Evolutionary conservation across 345 rosid genomes (phyloP).

Genomic region (Noccaea caerulescens): DNA sequence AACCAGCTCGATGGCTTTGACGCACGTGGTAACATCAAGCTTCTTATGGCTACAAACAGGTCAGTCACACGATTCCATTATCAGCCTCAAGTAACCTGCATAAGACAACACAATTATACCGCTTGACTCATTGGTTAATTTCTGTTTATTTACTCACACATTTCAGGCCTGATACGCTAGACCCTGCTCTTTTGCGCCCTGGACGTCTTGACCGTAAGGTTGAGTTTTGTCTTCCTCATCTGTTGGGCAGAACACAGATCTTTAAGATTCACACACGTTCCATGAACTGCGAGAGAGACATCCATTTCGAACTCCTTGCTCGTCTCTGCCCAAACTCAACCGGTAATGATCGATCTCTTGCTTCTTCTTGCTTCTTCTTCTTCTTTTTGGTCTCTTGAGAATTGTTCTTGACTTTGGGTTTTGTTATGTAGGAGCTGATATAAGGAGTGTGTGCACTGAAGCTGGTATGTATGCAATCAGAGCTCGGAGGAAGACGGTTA

Average conservation of each 20-base stretch:
- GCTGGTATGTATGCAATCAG: constrained; percentile 96
- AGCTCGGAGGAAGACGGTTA: constrained; percentile 89
- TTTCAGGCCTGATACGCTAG: constrained; percentile 74
- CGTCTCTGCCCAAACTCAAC: constrained; percentile 55
- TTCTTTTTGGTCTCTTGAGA: neutral
- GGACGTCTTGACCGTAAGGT: constrained; percentile 82
- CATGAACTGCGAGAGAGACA: constrained; percentile 3
- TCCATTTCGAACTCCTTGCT: neutral
- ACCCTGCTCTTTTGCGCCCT: constrained; percentile 84
- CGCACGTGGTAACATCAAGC: constrained; percentile 85
- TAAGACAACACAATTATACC: neutral
- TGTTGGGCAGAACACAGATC: constrained; percentile 1
- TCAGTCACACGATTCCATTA: constrained; percentile 11
- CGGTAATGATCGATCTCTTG: constrained; percentile 48
- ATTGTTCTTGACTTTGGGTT: constrained; percentile 16
- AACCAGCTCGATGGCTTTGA: constrained; percentile 93
- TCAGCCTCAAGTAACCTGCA: neutral
- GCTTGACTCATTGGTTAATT: neutral
- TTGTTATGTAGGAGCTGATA: constrained; percentile 76
- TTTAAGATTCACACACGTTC: constrained; percentile 1
- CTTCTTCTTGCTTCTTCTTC: no score
- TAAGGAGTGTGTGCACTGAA: constrained; percentile 94
- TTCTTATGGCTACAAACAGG: constrained; percentile 93
- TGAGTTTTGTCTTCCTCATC: constrained; percentile 72
- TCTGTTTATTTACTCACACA: neutral